These are phyloP conservation scores for Phytomonas serpens DNA, from an alignment of 208 protist species.

Conservation along the genomic window DNA sequence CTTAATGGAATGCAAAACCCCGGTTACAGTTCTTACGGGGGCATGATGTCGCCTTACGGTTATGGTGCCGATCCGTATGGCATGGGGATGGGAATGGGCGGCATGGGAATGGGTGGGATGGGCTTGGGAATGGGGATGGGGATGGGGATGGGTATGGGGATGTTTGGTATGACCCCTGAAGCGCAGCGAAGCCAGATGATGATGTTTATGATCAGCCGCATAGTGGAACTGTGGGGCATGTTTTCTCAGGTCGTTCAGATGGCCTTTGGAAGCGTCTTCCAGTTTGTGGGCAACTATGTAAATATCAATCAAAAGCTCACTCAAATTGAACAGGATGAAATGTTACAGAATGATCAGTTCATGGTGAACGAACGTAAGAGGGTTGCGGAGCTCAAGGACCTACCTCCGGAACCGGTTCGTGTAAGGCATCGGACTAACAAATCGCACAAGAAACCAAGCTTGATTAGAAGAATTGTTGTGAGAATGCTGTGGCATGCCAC, in stretches of 20 bases:
- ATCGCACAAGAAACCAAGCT: conserved; percentile 18
- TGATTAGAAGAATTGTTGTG: conserved; percentile 21
- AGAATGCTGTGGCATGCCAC: conserved; percentile 28
- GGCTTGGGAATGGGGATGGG: conserved; percentile 43
- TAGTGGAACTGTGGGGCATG: conserved; percentile 81
- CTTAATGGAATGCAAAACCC: conserved; percentile 14
- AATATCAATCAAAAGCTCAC: conserved; percentile 54
- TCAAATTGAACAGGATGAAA: conserved; percentile 43
- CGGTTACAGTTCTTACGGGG: conserved; percentile 16
- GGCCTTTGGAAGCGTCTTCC: conserved; percentile 68
- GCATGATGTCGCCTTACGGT: conserved; percentile 18
- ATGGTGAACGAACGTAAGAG: conserved; percentile 24
- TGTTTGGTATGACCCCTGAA: conserved; percentile 77
- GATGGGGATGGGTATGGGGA: conserved; percentile 44
- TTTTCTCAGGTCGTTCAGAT: conserved; percentile 82
- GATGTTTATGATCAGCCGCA: conserved; percentile 80
- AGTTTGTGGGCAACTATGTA: conserved; percentile 79
- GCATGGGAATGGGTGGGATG: conserved; percentile 48
- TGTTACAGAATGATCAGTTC: conserved; percentile 40
- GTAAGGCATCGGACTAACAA: conserved; percentile 15
- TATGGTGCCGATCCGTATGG: conserved; percentile 20
- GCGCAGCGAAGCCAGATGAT: conserved; percentile 82
- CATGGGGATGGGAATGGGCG: conserved; percentile 29
- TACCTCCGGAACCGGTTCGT: conserved; percentile 27
- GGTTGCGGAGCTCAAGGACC: conserved; percentile 24